Conservation (phyloP, 73 alveolate genomes). For the Tetrahymena elliotti region DNA sequence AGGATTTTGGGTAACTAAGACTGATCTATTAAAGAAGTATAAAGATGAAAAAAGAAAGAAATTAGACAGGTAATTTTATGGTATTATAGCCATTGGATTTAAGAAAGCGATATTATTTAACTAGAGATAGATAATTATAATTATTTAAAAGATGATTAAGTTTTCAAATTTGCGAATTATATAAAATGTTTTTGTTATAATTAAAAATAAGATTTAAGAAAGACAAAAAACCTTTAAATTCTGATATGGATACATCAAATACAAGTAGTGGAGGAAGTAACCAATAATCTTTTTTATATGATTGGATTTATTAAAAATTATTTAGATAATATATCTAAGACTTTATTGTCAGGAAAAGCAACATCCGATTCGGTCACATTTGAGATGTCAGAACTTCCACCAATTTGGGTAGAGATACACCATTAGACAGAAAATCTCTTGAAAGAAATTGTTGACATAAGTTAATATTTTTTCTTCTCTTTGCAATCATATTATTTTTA, state of each 20-base stretch:
- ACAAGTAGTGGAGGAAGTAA: background rate
- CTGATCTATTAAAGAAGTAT: background rate
- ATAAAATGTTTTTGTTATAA: background rate
- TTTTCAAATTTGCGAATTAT: background rate
- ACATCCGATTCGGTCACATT: background rate
- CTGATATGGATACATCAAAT: background rate
- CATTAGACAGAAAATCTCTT: background rate
- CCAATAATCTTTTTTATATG: background rate
- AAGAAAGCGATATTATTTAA: too few species aligned
- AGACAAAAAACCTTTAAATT: background rate
- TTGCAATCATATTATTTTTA: background rate
- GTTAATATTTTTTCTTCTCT: background rate
- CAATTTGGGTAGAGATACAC: background rate
- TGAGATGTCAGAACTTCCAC: background rate
- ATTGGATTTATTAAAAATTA: background rate
- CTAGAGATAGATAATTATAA: too few species aligned
- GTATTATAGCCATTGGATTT: background rate
- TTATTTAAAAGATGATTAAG: background rate
- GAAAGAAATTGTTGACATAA: background rate
- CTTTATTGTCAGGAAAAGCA: background rate
- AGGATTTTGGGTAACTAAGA: background rate
- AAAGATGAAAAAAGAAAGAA: background rate
- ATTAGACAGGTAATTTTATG: background rate
- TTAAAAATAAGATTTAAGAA: background rate
- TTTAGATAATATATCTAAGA: background rate